Evolutionary conservation across 352 stramenopile genomes (phyloP), one percentile per base, ranked within the genome.

Genomic region (Pythium graminicola): DNA sequence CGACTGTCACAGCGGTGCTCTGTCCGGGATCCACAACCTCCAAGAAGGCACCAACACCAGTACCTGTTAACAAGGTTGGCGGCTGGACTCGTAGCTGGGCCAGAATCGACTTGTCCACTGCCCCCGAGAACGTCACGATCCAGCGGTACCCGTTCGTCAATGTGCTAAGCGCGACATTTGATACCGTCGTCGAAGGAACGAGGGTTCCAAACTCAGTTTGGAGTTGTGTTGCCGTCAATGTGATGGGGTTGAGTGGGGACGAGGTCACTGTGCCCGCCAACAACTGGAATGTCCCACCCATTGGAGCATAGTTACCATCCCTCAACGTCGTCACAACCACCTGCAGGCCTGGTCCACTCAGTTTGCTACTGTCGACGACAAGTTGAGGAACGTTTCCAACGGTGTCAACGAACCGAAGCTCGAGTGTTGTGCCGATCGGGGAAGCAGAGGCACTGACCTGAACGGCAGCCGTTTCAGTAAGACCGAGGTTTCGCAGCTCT

Each of bases 261-360:
- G 41, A 55, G 32, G 24, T 36, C 22, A n/a, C 14, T 6, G 35
- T n/a, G 5, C n/a, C 23, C 13, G 51, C 54, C 11, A 41, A n/a
- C 17, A 75, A 22, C 29, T 19, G 31, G 40, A 72, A 70, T 2
- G 46, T 46, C 4, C 63, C 67, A 29, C 59, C 55, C 7, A 77
- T 51, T 8, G 49, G 20, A 20, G 58, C 56, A 33, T 65, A 67
- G 28, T 63, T 72, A 26, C 62, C 65, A 23, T 77, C 44, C 33
- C 64, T 49, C 3, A 72, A 14, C 20, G 65, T 66, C 11, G 39
- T 41, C 1, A 68, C 47, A 1, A 26, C 27, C 1, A 45, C 40
- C 24, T 50, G 35, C 3, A 77, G n/a, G 5, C 51, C 48, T 0
- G 56, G 42, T 16, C 62, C 68, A 27, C n/a, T 55, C 1, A 77